phyloP scores from a whole-genome alignment of 768 basidiomycete genomes.

The Collybia sp. region DNA sequence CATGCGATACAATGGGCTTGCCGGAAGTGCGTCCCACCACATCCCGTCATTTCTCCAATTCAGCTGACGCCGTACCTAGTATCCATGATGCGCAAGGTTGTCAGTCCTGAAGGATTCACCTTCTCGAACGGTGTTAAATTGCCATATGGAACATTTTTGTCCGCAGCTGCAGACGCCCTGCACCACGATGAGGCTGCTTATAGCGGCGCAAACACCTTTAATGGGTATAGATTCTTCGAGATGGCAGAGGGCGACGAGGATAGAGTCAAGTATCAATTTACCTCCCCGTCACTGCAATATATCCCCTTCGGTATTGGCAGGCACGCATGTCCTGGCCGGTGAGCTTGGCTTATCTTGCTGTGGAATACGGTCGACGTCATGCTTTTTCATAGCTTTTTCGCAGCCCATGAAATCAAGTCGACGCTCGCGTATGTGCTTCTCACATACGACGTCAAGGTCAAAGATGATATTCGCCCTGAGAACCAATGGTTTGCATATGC shows the following conservation, averaged over 20 bases:
- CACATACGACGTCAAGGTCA: conserved; percentile 5
- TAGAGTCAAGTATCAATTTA: conserved; percentile 4
- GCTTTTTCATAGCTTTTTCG: conserved; percentile 4
- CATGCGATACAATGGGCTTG: conserved; percentile 20
- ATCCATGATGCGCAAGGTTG: conserved; percentile 18
- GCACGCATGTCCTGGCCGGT: conserved; percentile 10
- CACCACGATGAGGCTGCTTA: conserved; percentile 1
- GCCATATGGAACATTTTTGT: background rate
- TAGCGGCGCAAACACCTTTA: background rate
- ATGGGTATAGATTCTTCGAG: conserved; percentile 1
- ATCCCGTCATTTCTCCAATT: background rate
- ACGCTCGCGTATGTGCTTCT: conserved; percentile 7
- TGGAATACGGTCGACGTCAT: background rate
- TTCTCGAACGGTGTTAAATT: conserved; percentile 1
- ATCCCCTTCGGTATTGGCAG: conserved; percentile 4
- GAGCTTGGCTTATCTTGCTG: background rate
- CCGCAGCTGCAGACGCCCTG: background rate
- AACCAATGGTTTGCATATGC: conserved; percentile 4
- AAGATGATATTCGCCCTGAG: background rate
- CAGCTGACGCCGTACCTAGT: conserved; percentile 8
- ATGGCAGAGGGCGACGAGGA: conserved; percentile 4
- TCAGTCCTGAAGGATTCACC: conserved; percentile 1
- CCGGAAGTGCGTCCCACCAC: conserved; percentile 6
- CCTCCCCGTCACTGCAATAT: conserved; percentile 1
- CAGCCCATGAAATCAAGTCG: conserved; percentile 5